Conservation (phyloP, 345 rosid genomes). For the Atalantia buxifolia region DNA sequence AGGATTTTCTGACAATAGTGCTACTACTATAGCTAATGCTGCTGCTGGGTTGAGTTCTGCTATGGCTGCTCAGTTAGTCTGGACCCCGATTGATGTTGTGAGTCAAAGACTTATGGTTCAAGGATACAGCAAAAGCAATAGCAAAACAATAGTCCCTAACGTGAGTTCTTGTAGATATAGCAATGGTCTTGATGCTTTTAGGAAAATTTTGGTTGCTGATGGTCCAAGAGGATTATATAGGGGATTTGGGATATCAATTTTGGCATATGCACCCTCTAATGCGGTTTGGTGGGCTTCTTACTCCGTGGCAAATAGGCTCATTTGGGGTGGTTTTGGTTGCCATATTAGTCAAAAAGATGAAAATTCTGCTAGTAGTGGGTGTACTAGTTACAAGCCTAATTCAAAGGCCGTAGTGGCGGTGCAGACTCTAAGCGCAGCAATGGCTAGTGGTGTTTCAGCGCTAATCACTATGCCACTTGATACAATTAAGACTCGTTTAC, state of each 20-base stretch:
- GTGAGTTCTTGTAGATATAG: slow-evolving; percentile 40
- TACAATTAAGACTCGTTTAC: slow-evolving; percentile 81
- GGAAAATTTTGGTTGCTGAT: slow-evolving; percentile 63
- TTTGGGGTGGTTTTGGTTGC: slow-evolving; percentile 51
- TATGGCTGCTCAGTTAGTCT: slow-evolving; percentile 83
- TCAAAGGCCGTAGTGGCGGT: slow-evolving; percentile 49
- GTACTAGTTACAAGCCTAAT: slow-evolving; percentile 28
- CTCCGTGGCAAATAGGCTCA: slow-evolving; percentile 66
- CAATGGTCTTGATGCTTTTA: slow-evolving; percentile 81
- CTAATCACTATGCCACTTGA: slow-evolving; percentile 82
- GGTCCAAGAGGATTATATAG: slow-evolving; percentile 83
- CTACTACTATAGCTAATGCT: slow-evolving; percentile 68
- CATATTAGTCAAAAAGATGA: slow-evolving; percentile 29
- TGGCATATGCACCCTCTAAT: slow-evolving; percentile 94
- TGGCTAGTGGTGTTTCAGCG: slow-evolving; percentile 81
- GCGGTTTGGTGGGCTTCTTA: slow-evolving; percentile 98
- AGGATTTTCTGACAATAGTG: slow-evolving; percentile 69
- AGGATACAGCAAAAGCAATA: slow-evolving; percentile 29
- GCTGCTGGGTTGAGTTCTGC: slow-evolving; percentile 88
- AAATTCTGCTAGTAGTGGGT: slow-evolving; percentile 1
- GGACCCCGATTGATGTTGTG: slow-evolving; percentile 92
- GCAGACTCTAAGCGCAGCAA: slow-evolving; percentile 71
- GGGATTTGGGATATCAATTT: slow-evolving; percentile 90
- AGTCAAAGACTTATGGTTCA: slow-evolving; percentile 96
- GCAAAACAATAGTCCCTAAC: slow-evolving; percentile 30